These are phyloP conservation scores for Endocalyx cinctus DNA, from an alignment of 2,329 filamentous ascomycete genomes.

Conservation along the genomic window DNA sequence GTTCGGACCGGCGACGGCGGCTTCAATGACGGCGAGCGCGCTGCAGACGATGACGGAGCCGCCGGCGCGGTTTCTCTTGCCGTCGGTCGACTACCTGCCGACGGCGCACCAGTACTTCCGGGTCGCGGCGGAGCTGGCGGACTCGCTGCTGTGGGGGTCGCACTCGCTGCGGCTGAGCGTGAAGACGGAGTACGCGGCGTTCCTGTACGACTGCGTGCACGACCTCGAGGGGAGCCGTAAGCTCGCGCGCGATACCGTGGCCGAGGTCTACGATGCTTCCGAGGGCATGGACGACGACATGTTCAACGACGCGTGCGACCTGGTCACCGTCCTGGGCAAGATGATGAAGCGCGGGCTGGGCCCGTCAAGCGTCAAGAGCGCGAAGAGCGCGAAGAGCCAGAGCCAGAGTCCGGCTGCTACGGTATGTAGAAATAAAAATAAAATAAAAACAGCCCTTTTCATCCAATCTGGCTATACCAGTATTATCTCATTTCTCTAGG, in stretches of 20 bases:
- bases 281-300: constrained; percentile 95
- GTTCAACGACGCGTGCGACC: constrained; percentile 84
- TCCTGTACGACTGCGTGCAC: constrained; percentile 88
- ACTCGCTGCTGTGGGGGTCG: constrained; percentile 74
- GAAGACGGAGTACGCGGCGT: constrained; percentile 88
- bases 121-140: constrained; percentile 70
- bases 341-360: constrained; percentile 76
- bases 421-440: no score
- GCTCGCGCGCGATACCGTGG: constrained; percentile 76
- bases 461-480: no score
- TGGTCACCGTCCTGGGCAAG: constrained; percentile 79
- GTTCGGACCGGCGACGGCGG: constrained; percentile 36
- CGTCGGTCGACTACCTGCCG: constrained; percentile 74
- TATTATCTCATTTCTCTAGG: no score
- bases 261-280: constrained; percentile 84
- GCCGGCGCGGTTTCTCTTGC: constrained; percentile 72
- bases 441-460: no score
- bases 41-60: no score
- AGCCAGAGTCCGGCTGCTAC: constrained; percentile 11
- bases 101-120: constrained; percentile 77
- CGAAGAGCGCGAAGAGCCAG: no score
- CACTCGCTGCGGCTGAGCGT: constrained; percentile 86
- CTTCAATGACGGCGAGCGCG: no score
- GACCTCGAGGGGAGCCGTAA: constrained; percentile 71
- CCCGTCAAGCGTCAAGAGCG: constrained; percentile 13